Base-by-base conservation (phyloP, 164 flowering plant species). In the Vitis labrusca region DNA sequence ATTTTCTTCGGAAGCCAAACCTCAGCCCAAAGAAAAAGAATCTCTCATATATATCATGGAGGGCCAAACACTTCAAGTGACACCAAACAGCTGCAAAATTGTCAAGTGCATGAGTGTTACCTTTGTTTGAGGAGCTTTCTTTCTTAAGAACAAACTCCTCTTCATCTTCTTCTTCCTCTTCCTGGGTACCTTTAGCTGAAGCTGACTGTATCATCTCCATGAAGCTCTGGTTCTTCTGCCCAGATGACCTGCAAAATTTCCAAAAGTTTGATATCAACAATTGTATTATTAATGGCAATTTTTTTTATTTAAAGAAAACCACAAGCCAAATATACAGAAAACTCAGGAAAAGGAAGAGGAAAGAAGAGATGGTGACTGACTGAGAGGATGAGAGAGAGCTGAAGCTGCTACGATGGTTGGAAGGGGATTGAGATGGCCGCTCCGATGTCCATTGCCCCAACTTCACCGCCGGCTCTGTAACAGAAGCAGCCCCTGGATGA, bases 171-270 rank as follows among this genome's bases (percentile, higher is more conserved):
- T 85, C 85, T 27, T 86, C 91, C 8, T 85, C 91, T 51, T 89
- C 93, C 50, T 77, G 71, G 14, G 69, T 3, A 49, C 64, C 78
- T 15, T 49, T 62, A 15, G 79, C 84, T 77, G 79, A 84, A 1
- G 84, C 84, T 7, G 93, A 81, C 71, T 82, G 85, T 74, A 92
- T 80, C 86, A 89, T 88, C 51, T 87, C 92, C 82, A 87, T 79
- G 71, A 94, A 89, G 69, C 88, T 83, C 68, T 74, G 84, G 56
- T 67, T 81, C 78, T 74, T 87, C 72, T 74, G 83, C 50, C 64
- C 74, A 17, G 78, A 19, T 59, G 76, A 72, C 80, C 89, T 87
- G 83, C 54, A 56, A 66, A 61, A 32, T 65, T 60, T 6, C 69
- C 49, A 67, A 10, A 62, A 50, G 17, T 14, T 9, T 10, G 2